phyloP scores from a whole-genome alignment of 2,329 filamentous ascomycete species.

The Monilinia vaccinii-corymbosi region DNA sequence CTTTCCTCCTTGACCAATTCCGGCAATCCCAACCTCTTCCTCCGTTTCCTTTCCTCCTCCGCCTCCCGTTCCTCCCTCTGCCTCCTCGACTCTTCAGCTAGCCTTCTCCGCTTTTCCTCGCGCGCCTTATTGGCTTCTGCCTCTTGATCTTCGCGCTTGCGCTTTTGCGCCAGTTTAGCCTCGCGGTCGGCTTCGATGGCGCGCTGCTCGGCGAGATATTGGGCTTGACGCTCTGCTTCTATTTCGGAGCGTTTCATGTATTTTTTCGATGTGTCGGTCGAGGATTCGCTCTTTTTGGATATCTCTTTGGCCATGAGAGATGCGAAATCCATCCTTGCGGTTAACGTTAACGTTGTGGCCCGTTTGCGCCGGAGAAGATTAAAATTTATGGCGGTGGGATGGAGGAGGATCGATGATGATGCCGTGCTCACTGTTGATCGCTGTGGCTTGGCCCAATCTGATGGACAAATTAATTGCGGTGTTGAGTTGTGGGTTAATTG shows the following conservation, averaged over 20 bases:
- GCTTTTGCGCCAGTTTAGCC: conserved; percentile 65
- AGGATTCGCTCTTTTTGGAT: conserved; percentile 58
- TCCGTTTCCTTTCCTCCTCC: conserved; percentile 60
- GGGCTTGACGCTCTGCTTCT: conserved; percentile 71
- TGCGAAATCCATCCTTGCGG: conserved; percentile 78
- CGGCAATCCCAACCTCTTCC: conserved; percentile 73
- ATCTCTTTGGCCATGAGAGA: conserved; percentile 90
- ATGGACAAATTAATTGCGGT: neutral
- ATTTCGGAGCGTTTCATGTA: conserved; percentile 78
- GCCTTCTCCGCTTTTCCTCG: conserved; percentile 70
- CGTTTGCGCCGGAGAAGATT: neutral
- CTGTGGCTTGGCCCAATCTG: neutral
- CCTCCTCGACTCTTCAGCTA: conserved; percentile 71
- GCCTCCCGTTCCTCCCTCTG: conserved; percentile 64
- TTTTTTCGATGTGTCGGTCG: conserved; percentile 47
- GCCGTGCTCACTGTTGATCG: neutral
- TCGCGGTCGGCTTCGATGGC: conserved; percentile 62
- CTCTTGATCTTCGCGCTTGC: conserved; percentile 82
- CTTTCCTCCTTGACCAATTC: conserved; percentile 51
- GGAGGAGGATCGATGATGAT: neutral
- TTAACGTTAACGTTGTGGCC: too few species aligned
- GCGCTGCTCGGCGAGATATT: conserved; percentile 75
- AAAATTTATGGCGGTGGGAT: neutral
- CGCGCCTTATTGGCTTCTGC: conserved; percentile 57
- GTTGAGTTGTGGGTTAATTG: neutral